Evolutionary conservation across 1,284 basidiomycete genomes (phyloP), one percentile per base, ranked within the genome.

Genomic region (Phaffia rhodozyma): DNA sequence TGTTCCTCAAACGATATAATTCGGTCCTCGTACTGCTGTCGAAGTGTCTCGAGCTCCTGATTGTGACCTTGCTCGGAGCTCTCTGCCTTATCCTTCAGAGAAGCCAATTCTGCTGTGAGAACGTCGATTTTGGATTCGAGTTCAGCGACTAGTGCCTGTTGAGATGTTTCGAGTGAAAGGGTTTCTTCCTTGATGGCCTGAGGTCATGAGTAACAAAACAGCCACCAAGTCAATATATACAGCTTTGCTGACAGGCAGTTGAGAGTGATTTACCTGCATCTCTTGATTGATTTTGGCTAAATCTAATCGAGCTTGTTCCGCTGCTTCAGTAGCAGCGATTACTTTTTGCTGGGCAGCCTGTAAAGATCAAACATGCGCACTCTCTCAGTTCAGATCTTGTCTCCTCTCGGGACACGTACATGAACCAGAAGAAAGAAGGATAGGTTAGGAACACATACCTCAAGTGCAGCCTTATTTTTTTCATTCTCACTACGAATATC

Each of bases 31-130:
- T 55, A 43, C 25, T 34, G 30, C 13, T 23, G 48, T 30, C 50
- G 30, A 60, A 43, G 90, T 4, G 87, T 80, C 73, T 94, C 90
- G 29, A 93, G 81, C 72, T 92, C 86, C 0, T 77, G 74, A 68
- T 83, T 81, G 30, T 91, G 76, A 0, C 83, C 84, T 75, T 74
- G 72, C 91, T 86, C 16, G 91, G 80, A 0, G 82, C 81, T 43
- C 6, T 78, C 78, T 9, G 89, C 74, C 70, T 91, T 89, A 0
- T 78, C 72, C 69, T 86, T 69, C 11, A 68, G 58, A 47, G 70
- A 67, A 16, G 63, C 66, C 38, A 74, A 49, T 16, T 71, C 67
- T n/a, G 68, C 16, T 1, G 66, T 63, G 13, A 69, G 62, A 1
- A 67, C 56, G 20, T 65, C 65, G 25, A 70, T 62, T 55, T 67